Conservation (phyloP, 169 alveolate genomes). For the Cryptosporidium felis region DNA sequence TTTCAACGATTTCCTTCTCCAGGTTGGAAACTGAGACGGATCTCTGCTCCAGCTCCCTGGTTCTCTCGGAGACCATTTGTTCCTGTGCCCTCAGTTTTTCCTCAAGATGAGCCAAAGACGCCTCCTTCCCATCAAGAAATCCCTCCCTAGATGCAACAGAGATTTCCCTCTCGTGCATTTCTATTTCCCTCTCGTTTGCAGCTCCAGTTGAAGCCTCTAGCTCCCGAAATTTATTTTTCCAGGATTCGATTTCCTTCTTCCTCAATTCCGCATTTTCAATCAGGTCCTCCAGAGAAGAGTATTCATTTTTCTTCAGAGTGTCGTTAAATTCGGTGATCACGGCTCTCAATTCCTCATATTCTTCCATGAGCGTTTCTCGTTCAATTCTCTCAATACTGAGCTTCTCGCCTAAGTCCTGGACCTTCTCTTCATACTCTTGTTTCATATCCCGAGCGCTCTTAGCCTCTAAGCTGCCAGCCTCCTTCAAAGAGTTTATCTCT, state of each 20-base stretch:
- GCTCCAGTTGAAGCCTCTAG: constrained; percentile 15
- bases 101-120: background rate
- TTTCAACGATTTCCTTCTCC: constrained; percentile 38
- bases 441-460: background rate
- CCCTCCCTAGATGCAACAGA: constrained; percentile 16
- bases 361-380: constrained; percentile 17
- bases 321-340: background rate
- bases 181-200: constrained; percentile 20
- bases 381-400: constrained; percentile 30
- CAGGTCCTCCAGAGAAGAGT: constrained; percentile 24
- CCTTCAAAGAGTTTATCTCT: constrained; percentile 9
- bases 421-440: constrained; percentile 10
- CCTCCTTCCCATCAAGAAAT: constrained; percentile 3
- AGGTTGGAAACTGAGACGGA: background rate
- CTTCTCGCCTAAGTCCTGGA: constrained; percentile 47
- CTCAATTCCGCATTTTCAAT: background rate
- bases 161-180: constrained; percentile 13
- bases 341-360: background rate
- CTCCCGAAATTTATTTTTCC: background rate
- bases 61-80: background rate
- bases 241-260: constrained; percentile 2
- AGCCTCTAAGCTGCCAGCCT: background rate
- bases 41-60: constrained; percentile 43
- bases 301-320: background rate
- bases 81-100: constrained; percentile 23